A percentile compares a stretch with the other conserved stretches of the same genome.
Evolutionary conservation across 2,329 filamentous ascomycete species (phyloP).

Genomic region (Gnomoniopsis sp.): DNA sequence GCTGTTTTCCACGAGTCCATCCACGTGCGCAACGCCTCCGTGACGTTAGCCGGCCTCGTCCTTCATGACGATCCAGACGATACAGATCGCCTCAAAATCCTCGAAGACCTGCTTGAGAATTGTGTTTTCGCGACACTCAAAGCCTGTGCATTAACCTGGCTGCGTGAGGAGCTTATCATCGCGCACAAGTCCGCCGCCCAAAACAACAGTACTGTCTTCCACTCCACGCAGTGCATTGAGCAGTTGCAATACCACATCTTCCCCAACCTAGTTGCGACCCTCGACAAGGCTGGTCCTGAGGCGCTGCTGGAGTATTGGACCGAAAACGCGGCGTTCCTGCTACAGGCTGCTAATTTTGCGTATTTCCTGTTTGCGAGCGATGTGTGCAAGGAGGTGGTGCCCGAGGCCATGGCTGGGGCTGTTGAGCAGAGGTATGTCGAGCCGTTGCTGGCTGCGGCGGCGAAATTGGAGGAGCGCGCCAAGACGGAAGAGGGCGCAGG

Average conservation of each 20-base stretch:
- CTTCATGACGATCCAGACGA: constrained; percentile 59
- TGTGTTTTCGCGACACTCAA: constrained; percentile 62
- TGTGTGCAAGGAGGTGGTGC: constrained; percentile 45
- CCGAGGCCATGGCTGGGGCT: constrained; percentile 52
- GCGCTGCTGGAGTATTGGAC: constrained; percentile 50
- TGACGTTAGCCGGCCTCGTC: constrained; percentile 48
- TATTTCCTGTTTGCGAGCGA: constrained; percentile 50
- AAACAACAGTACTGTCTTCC: constrained; percentile 39
- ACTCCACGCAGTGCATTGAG: constrained; percentile 52
- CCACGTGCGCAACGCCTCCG: constrained; percentile 52
- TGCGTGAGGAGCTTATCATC: constrained; percentile 58
- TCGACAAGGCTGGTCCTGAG: constrained; percentile 29
- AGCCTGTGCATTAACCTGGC: constrained; percentile 60
- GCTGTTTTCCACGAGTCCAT: constrained; percentile 55
- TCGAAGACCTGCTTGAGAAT: constrained; percentile 63
- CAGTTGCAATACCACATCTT: constrained; percentile 61
- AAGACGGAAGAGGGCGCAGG: constrained; percentile 5
- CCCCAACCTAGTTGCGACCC: constrained; percentile 47
- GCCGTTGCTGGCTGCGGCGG: constrained; percentile 46
- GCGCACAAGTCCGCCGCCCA: constrained; percentile 28
- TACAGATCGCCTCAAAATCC: constrained; percentile 55
- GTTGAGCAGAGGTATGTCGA: constrained; percentile 57
- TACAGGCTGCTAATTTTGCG: constrained; percentile 60
- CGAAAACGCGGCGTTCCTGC: constrained; percentile 50
- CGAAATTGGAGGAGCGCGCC: constrained; percentile 26